Conservation (phyloP, 495 filamentous ascomycete genomes). For the Lophium mytilinum region DNA sequence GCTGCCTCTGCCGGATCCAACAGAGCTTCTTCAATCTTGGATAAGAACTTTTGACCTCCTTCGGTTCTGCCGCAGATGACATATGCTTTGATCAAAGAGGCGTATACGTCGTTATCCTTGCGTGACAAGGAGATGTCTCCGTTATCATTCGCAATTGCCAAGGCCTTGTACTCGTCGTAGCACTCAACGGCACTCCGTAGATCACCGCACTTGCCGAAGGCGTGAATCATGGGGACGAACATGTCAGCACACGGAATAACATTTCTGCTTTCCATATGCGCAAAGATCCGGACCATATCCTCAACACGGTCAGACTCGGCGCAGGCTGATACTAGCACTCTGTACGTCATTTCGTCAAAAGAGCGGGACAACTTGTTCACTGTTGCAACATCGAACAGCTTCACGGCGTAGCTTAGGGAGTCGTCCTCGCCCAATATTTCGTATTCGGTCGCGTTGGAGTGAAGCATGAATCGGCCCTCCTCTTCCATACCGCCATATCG, state of each 20-base stretch:
- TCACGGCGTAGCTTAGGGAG: slow-evolving; percentile 71
- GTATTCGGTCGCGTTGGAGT: slow-evolving; percentile 74
- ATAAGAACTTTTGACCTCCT: slow-evolving; percentile 73
- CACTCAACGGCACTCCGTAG: slow-evolving; percentile 84
- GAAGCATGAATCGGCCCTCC: slow-evolving; percentile 80
- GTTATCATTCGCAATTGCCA: slow-evolving; percentile 72
- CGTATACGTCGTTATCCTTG: slow-evolving; percentile 77
- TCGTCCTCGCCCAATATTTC: slow-evolving; percentile 79
- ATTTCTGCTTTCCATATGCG: slow-evolving; percentile 74
- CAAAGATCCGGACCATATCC: slow-evolving; percentile 82
- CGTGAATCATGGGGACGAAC: slow-evolving; percentile 86
- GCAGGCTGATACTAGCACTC: slow-evolving; percentile 73
- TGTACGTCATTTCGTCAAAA: slow-evolving; percentile 69
- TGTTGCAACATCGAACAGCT: slow-evolving; percentile 70
- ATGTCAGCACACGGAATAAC: slow-evolving; percentile 67
- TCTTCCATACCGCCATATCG: slow-evolving; percentile 83
- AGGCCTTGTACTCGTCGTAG: slow-evolving; percentile 84
- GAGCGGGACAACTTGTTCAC: slow-evolving; percentile 42
- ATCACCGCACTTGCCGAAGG: slow-evolving; percentile 73
- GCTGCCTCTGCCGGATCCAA: slow-evolving; percentile 43
- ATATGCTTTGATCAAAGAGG: slow-evolving; percentile 80
- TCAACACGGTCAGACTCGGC: slow-evolving; percentile 66
- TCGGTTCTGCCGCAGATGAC: slow-evolving; percentile 66
- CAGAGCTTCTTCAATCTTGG: slow-evolving; percentile 49
- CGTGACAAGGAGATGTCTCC: slow-evolving; percentile 64